Evolutionary conservation across 345 rosid species (phyloP), one percentile per base, ranked within the genome.

Genomic region (Gossypium longicalyx): DNA sequence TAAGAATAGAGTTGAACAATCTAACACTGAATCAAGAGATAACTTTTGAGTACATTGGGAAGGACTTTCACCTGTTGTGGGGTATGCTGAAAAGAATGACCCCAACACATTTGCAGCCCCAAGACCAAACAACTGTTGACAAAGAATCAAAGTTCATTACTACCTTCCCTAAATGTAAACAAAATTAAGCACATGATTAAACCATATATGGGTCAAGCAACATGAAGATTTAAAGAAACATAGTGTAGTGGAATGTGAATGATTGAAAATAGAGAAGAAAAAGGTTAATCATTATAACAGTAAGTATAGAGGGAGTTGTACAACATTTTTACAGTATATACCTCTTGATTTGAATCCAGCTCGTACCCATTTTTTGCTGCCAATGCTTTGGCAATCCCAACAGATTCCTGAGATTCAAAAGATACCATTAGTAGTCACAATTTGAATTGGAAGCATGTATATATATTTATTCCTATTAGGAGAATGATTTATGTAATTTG

Each of bases 301-400:
- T 16, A 70, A 34, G 48, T 29, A 34, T 29, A 4, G 23, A 52
- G n/a, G 48, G 47, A 69, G 48, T 69, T 9, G 27, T 52, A 60
- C 60, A 27, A 51, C 25, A 27, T 51, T 69, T 52, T 69, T 45
- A 16, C 25, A 17, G 52, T 52, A 48, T 48, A 48, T 47, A 67
- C 57, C 97, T 96, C 98, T 78, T 89, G 94, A 86, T 89, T 96
- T 72, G 99, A 90, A 81, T 96, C 98, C 85, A 96, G 77, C 83
- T 96, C 97, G 56, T 96, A 96, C 70, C 98, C 94, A 71, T 93
- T 93, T 84, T 90, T 96, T 43, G 98, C 97, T 64, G 99, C 99
- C 82, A 96, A 88, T 67, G 98, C 98, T 90, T 96, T 96, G 77
- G 99, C 98, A 78, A 96, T 96, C 53, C 99, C 98, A 45, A 96